Conservation (phyloP, 371 early-diverging fungal genomes). For the Neoconidiobolus thromboides region DNA sequence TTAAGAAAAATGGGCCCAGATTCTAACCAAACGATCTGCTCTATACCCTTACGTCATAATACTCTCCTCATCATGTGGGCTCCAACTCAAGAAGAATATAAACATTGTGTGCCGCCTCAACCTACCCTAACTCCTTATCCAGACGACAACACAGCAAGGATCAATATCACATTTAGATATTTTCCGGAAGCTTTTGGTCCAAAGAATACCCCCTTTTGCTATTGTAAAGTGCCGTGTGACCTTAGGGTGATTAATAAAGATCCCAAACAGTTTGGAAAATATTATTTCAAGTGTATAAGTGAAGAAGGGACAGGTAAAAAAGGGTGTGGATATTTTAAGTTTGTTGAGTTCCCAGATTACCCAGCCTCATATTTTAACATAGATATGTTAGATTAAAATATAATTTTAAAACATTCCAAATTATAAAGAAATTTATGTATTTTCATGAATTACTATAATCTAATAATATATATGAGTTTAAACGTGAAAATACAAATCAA, state of each 20-base stretch:
- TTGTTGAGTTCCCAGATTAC: constrained; percentile 13
- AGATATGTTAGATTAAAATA: too few species aligned
- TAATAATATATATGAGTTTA: too few species aligned
- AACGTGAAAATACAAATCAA: too few species aligned
- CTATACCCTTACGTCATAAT: constrained; percentile 32
- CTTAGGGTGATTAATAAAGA: constrained; percentile 26
- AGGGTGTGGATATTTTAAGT: constrained; percentile 17
- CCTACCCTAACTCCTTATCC: constrained; percentile 11
- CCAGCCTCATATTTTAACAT: too few species aligned
- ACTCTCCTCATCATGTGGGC: constrained; percentile 41
- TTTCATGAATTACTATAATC: too few species aligned
- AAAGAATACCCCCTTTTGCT: constrained; percentile 22
- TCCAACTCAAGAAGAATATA: constrained; percentile 13
- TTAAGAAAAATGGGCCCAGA: constrained; percentile 19
- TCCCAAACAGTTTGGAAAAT: constrained; percentile 17
- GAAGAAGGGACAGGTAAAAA: constrained; percentile 14
- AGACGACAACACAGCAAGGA: constrained; percentile 19
- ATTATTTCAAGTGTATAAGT: constrained; percentile 25
- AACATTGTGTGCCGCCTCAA: not conserved
- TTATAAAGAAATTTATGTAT: too few species aligned
- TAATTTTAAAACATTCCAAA: too few species aligned
- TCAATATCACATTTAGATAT: constrained; percentile 35
- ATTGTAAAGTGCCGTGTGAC: constrained; percentile 25
- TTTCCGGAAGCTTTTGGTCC: constrained; percentile 21
- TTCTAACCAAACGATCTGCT: constrained; percentile 18